These are phyloP conservation scores for Prunus yedoensis DNA, from an alignment of 331 rosid genomes.

Conservation along the genomic window DNA sequence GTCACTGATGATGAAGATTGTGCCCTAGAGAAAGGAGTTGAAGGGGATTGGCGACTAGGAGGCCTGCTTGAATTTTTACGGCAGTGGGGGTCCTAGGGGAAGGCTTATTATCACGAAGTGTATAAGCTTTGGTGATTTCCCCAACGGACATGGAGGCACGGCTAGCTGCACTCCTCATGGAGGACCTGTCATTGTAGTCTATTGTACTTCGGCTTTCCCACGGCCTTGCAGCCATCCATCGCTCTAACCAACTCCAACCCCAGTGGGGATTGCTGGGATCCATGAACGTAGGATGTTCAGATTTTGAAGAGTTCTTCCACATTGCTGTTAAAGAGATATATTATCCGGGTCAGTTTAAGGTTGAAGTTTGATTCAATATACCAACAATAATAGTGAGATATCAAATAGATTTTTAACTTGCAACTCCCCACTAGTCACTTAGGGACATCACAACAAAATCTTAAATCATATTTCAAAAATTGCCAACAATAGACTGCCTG, in stretches of 20 bases:
- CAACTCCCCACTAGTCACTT: too few species aligned
- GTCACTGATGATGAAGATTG: too few species aligned
- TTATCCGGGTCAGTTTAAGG: constrained; percentile 4
- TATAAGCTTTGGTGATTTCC: constrained; percentile 58
- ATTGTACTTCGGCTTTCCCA: constrained; percentile 62
- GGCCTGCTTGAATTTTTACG: too few species aligned
- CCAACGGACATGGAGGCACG: constrained; percentile 44
- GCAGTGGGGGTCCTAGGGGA: too few species aligned
- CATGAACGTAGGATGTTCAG: constrained; percentile 58
- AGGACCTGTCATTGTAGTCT: constrained; percentile 36
- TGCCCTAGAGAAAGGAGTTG: too few species aligned
- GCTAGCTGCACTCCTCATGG: constrained; percentile 42
- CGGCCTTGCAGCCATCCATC: constrained; percentile 91
- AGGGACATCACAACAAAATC: neutral
- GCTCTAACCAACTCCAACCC: constrained; percentile 98
- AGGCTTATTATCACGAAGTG: too few species aligned
- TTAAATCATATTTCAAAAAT: neutral
- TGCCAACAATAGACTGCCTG: neutral
- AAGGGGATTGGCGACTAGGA: too few species aligned
- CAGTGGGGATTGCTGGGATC: constrained; percentile 87
- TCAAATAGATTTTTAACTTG: too few species aligned
- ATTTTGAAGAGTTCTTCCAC: constrained; percentile 61
- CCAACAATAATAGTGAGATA: neutral
- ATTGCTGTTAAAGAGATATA: constrained; percentile 41
- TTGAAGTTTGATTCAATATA: neutral